A percentile compares a stretch with the other conserved stretches of the same genome.
Evolutionary conservation across 2,329 filamentous ascomycete genomes (phyloP).

Genomic region (Diplodia sapinea): DNA sequence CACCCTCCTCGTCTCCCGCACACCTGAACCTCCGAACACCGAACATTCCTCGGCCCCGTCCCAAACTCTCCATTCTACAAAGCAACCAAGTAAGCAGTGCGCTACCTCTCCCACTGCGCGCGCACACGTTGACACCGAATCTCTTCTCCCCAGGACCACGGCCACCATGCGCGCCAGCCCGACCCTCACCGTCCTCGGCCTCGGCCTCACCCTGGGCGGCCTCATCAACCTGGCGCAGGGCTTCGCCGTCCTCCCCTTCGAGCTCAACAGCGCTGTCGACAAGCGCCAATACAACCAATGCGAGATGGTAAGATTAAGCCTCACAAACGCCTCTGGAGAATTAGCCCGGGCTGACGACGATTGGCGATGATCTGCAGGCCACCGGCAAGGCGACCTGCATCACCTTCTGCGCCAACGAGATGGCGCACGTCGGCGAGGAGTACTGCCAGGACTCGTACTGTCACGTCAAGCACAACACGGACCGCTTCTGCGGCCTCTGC

Average conservation of each 20-base stretch:
- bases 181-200: neutral
- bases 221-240: neutral
- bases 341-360: too few species aligned
- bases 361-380: neutral
- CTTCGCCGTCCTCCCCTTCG: neutral
- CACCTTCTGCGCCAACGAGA: neutral
- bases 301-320: neutral
- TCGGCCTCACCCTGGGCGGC: neutral
- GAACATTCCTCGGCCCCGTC: too few species aligned
- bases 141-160: neutral
- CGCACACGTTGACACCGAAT: neutral
- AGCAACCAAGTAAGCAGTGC: neutral
- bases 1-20: too few species aligned
- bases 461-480: neutral
- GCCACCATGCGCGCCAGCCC: neutral
- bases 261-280: neutral
- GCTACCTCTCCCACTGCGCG: neutral
- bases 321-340: too few species aligned
- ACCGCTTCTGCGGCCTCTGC: neutral
- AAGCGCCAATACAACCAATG: neutral
- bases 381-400: neutral
- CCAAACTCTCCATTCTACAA: neutral
- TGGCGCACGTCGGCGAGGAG: neutral
- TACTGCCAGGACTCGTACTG: neutral
- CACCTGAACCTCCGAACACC: too few species aligned